phyloP scores from a whole-genome alignment of 163 green algal genomes.

The Botryococcus braunii region DNA sequence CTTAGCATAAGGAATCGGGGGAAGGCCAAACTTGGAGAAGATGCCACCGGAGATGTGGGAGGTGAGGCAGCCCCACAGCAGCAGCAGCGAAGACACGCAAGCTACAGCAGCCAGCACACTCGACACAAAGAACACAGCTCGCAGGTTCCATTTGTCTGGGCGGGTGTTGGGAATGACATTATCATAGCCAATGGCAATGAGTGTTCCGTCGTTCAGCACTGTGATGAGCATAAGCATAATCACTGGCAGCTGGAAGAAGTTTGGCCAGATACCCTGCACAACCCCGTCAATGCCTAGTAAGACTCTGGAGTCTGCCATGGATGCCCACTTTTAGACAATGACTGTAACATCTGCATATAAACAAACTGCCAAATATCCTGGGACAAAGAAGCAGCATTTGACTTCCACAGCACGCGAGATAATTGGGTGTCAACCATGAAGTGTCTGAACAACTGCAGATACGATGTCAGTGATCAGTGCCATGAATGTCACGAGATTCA shows the following conservation, averaged over 20 bases:
- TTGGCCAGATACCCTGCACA: too few relatives aligned
- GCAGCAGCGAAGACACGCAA: slow-evolving; percentile 62
- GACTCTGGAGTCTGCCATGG: too few relatives aligned
- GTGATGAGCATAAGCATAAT: slow-evolving; percentile 82
- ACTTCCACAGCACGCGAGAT: too few relatives aligned
- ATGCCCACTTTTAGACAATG: too few relatives aligned
- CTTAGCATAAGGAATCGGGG: slow-evolving; percentile 53
- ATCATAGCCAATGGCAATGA: slow-evolving; percentile 86
- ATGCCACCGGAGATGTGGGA: slow-evolving; percentile 36
- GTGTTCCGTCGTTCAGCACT: slow-evolving; percentile 69
- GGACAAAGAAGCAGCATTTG: too few relatives aligned
- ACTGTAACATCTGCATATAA: too few relatives aligned
- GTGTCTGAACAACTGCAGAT: too few relatives aligned
- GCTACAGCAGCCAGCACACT: slow-evolving; percentile 58
- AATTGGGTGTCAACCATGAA: too few relatives aligned
- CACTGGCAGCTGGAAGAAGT: slow-evolving; percentile 78
- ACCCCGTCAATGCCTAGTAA: too few relatives aligned
- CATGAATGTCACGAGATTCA: too few relatives aligned
- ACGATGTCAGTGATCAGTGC: too few relatives aligned
- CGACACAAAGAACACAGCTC: slow-evolving; percentile 52
- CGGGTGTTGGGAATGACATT: slow-evolving; percentile 53
- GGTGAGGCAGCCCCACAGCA: slow-evolving; percentile 61
- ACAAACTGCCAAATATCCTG: too few relatives aligned
- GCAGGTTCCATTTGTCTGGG: slow-evolving; percentile 80
- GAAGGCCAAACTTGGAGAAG: slow-evolving; percentile 47